Base-by-base conservation (phyloP, 148 eudicot species). In the Chenopodium quinoa region DNA sequence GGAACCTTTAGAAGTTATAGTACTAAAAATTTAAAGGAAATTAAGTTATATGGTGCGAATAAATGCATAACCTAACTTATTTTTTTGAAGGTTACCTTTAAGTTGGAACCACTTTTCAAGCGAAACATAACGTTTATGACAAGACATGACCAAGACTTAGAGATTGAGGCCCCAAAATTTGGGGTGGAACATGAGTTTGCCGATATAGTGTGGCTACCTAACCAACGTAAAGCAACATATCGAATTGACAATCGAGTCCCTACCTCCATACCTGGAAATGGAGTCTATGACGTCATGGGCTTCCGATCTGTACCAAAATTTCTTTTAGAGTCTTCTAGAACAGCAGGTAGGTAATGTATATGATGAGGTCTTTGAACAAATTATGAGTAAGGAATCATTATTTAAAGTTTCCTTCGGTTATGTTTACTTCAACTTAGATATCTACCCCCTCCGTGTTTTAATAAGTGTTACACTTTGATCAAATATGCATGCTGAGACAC, bases 181-280 rank as follows among this genome's bases (percentile, higher is more conserved):
- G 82, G 86, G 7, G 1, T 14, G 6, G n/a, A 50, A 12, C 86
- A 83, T 25, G 86, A 83, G 64, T 83, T 83, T 22, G 83, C 62
- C 0, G 83, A 83, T 58, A 58, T 83, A 27, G 65, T 37, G 0
- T 83, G 86, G 86, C 34, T 56, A 9, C 86, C 86, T 4, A 34
- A 34, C 37, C 37, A 34, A 34, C 37, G 37, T 3, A 77, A 76
- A 65, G 86, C 66, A 12, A 25, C 71, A n/a, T 84, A 84, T 60
- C 75, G 83, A 23, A 27, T 84, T 7, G 86, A 84, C 23, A 78
- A 84, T 6, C 76, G 86, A 25, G 83, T 81, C 2, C 77, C 83
- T 0, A 20, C 56, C 27, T 40, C 82, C 8, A 66, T 63, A 7
- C 65, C 78, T 12, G 86, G 86, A 4, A 20, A 76, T 31, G 86